phyloP scores from a whole-genome alignment of 768 basidiomycete genomes.

The Crepidotus variabilis region DNA sequence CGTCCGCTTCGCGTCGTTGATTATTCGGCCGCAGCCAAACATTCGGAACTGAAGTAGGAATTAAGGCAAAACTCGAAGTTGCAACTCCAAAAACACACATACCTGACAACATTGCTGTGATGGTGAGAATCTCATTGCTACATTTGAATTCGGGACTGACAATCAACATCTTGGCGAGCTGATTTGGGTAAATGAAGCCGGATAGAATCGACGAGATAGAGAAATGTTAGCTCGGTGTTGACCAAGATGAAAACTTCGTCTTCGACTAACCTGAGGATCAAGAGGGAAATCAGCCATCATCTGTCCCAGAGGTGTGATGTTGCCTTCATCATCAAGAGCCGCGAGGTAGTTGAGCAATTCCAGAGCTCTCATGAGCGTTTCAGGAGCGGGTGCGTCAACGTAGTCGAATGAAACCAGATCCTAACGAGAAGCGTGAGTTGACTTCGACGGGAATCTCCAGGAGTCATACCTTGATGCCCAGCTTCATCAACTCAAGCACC shows the following conservation, averaged over 20 bases:
- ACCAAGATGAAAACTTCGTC: conserved; percentile 12
- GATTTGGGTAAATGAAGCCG: not conserved
- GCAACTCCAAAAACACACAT: conserved; percentile 16
- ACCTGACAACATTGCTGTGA: conserved; percentile 97
- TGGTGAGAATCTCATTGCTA: conserved; percentile 92
- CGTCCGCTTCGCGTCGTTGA: conserved; percentile 86
- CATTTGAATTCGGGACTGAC: conserved; percentile 93
- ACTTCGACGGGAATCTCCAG: not conserved
- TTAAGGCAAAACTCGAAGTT: not conserved
- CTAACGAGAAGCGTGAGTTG: conserved; percentile 24
- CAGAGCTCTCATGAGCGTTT: conserved; percentile 95
- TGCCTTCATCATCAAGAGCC: conserved; percentile 92
- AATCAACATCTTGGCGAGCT: conserved; percentile 93
- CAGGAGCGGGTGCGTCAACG: conserved; percentile 90
- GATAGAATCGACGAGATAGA: not conserved
- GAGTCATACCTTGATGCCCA: conserved; percentile 73
- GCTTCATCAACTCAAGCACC: conserved; percentile 89
- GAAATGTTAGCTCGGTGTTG: not conserved
- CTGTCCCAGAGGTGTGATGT: conserved; percentile 78
- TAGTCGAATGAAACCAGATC: conserved; percentile 89
- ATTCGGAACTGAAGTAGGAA: conserved; percentile 63
- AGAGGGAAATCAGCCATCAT: conserved; percentile 99
- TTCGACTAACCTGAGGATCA: conserved; percentile 99
- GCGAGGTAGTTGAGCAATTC: conserved; percentile 91
- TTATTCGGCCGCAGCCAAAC: conserved; percentile 92